phyloP scores from a whole-genome alignment of 305 asterid genomes.

The Lippia alba region DNA sequence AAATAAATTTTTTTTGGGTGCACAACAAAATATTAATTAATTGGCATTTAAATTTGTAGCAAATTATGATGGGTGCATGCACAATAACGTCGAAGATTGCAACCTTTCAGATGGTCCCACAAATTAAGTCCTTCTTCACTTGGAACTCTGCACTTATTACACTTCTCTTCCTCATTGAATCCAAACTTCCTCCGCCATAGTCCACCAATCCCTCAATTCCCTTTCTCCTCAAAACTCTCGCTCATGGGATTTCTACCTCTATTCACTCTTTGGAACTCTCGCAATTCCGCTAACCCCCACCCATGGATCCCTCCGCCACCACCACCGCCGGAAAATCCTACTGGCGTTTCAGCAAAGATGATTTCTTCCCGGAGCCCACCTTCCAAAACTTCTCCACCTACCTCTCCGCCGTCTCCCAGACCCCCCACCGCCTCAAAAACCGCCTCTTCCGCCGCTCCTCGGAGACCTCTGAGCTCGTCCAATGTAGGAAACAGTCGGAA shows the following conservation, averaged over 20 bases:
- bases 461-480: slow-evolving; percentile 64
- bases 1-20: too few relatives aligned
- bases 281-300: neutral
- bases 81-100: neutral
- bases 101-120: neutral
- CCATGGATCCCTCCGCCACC: slow-evolving; percentile 36
- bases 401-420: slow-evolving; percentile 60
- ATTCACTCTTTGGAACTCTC: neutral
- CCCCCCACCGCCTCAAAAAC: slow-evolving; percentile 78
- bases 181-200: neutral
- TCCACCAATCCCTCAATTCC: neutral
- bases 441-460: slow-evolving; percentile 77
- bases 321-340: slow-evolving; percentile 53
- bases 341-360: slow-evolving; percentile 89
- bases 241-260: neutral
- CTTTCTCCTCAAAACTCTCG: neutral
- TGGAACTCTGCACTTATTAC: neutral
- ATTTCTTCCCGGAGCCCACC: slow-evolving; percentile 91
- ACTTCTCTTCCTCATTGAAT: neutral
- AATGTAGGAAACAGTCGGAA: slow-evolving; percentile 69
- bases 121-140: too few relatives aligned
- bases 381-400: slow-evolving; percentile 66
- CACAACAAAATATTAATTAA: too few relatives aligned
- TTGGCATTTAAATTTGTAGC: too few relatives aligned
- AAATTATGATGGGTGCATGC: too few relatives aligned